Percentiles rank a stretch among this genome's conserved stretches.
phyloP scores from a whole-genome alignment of 2,329 filamentous ascomycete species.

The Trichoderma sp. region DNA sequence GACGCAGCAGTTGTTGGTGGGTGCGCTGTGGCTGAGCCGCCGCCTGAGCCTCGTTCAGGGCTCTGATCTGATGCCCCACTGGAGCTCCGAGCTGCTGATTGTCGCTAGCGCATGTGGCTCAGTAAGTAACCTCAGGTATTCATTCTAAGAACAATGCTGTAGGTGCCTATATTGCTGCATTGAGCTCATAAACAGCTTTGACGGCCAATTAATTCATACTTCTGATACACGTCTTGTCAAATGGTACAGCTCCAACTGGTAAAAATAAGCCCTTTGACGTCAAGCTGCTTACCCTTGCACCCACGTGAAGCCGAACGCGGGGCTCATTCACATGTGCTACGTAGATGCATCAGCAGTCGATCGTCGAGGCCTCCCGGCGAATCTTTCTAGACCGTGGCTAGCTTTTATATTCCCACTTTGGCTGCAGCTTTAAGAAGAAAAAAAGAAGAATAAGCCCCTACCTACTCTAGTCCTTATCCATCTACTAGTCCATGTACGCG shows the following conservation, averaged over 20 bases:
- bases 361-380: background rate
- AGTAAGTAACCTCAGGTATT: too few species aligned
- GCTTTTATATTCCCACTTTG: background rate
- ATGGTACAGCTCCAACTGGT: background rate
- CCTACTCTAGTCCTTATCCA: background rate
- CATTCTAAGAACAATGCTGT: too few species aligned
- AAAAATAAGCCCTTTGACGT: background rate
- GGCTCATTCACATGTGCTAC: background rate
- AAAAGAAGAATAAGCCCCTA: too few species aligned
- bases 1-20: conserved; percentile 16
- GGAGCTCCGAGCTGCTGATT: background rate
- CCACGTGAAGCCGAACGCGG: conserved; percentile 11
- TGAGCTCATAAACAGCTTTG: too few species aligned
- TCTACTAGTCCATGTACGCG: too few species aligned
- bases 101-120: background rate
- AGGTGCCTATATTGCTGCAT: too few species aligned
- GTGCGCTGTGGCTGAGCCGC: conserved; percentile 12
- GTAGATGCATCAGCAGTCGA: background rate
- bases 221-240: too few species aligned
- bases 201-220: too few species aligned
- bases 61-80: conserved; percentile 7
- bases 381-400: background rate
- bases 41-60: background rate
- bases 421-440: background rate
- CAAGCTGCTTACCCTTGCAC: conserved; percentile 2